phyloP scores from a whole-genome alignment of 805 yeast species.

The Candida suzukii region DNA sequence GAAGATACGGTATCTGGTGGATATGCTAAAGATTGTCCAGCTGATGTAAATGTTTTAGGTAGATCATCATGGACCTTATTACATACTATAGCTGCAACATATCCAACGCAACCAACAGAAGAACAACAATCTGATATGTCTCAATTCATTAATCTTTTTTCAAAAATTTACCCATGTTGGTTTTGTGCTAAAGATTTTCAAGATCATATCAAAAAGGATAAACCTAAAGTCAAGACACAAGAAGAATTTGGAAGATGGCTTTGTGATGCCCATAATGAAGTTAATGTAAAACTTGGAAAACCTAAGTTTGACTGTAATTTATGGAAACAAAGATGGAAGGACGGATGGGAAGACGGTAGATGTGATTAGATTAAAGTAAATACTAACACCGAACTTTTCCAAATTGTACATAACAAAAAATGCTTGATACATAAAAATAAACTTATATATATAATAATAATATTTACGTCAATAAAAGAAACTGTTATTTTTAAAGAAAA shows the following conservation, averaged over 20 bases:
- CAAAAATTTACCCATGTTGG: slow-evolving; percentile 88
- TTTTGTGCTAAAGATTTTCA: slow-evolving; percentile 85
- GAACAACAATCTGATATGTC: slow-evolving; percentile 65
- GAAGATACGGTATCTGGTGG: slow-evolving; percentile 18
- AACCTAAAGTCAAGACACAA: slow-evolving; percentile 55
- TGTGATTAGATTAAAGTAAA: slow-evolving; percentile 38
- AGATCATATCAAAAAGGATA: slow-evolving; percentile 43
- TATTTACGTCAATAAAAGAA: too few species aligned
- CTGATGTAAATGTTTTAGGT: slow-evolving; percentile 79
- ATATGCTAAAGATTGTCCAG: slow-evolving; percentile 59
- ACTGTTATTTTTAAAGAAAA: too few species aligned
- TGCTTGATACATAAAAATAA: background rate
- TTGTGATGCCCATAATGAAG: slow-evolving; percentile 92
- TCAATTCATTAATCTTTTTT: slow-evolving; percentile 61
- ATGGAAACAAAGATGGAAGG: slow-evolving; percentile 94
- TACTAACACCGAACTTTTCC: too few species aligned
- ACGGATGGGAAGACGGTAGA: slow-evolving; percentile 77
- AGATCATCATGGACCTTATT: slow-evolving; percentile 87
- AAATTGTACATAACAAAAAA: too few species aligned
- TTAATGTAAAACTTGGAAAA: slow-evolving; percentile 82
- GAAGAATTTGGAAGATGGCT: slow-evolving; percentile 87
- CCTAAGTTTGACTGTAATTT: slow-evolving; percentile 77
- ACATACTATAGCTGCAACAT: slow-evolving; percentile 85
- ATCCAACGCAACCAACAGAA: slow-evolving; percentile 62
- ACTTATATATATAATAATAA: background rate